Evolutionary conservation across 2,329 filamentous ascomycete species (phyloP).

Genomic region (Aspergillus udagawae): DNA sequence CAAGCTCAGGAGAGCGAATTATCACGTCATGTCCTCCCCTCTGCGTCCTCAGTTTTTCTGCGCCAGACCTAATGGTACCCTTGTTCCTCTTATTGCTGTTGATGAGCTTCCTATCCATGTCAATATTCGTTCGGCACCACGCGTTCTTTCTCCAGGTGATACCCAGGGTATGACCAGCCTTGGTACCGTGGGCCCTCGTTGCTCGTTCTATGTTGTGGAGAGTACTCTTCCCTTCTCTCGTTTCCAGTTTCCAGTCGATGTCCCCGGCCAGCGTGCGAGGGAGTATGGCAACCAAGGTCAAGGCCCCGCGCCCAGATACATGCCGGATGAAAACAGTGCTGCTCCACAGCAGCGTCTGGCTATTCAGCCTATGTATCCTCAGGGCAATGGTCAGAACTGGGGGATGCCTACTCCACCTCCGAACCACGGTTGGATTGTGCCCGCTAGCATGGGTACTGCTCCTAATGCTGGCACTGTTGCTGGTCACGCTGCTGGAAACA

Average conservation of each 20-base stretch:
- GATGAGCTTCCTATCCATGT: constrained; percentile 43
- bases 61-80: constrained; percentile 36
- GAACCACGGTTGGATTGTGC: constrained; percentile 12
- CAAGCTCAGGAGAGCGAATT: not conserved
- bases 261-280: constrained; percentile 7
- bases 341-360: constrained; percentile 19
- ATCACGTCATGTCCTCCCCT: constrained; percentile 16
- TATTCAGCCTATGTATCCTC: constrained; percentile 18
- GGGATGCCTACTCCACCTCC: constrained; percentile 8
- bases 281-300: constrained; percentile 17
- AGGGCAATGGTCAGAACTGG: constrained; percentile 16
- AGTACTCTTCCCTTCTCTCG: constrained; percentile 5
- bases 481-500: constrained; percentile 2
- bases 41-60: constrained; percentile 41
- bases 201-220: constrained; percentile 35
- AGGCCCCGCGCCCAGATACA: constrained; percentile 15
- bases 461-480: not conserved
- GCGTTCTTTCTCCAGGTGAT: constrained; percentile 31
- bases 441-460: not conserved
- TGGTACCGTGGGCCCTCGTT: constrained; percentile 30
- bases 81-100: constrained; percentile 42
- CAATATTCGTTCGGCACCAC: constrained; percentile 35
- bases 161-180: constrained; percentile 43
- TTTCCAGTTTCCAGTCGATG: constrained; percentile 4
- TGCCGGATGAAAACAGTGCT: constrained; percentile 19